Base-by-base conservation (phyloP, 1,284 basidiomycete species). In the Cryptococcus sp. region DNA sequence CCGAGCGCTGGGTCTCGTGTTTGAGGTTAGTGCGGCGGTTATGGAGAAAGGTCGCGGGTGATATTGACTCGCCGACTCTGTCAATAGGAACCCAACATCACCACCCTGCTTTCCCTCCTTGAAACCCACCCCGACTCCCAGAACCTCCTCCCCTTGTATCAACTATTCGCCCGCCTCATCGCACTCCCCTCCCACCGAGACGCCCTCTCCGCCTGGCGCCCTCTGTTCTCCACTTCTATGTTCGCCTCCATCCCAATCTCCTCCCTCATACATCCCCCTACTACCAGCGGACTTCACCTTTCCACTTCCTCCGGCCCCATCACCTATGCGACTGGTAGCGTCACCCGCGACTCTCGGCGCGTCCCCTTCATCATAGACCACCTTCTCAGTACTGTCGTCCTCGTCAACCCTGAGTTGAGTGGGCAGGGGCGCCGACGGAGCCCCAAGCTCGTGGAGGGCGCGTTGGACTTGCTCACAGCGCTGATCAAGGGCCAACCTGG, bases 371-470 rank as follows among this genome's bases (percentile, higher is more conserved):
- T 74, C 37, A 46, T 73, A 33, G 38, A 56, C 23, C 69, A 72
- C 40, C 63, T 73, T 2, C 56, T 73, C 11, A 49, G 50, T 21
- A 65, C 63, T 5, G 56, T 67, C 38, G 53, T 55, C 16, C 35
- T 33, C 4, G 46, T 60, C 42, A 37, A 63, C 40, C 20, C 51
- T 21, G 49, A 63, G 3, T 15, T 24, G 3, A 20, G 35, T 18
- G 23, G 38, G 13, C 43, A 53, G 18, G 60, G 21, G n/a, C 45
- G 54, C 8, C 46, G 46, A 36, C 55, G 49, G 4, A 62, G 53
- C 38, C 57, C 53, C 7, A 59, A 90, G 83, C 70, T 84, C 2
- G 84, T 89, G 66, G 88, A 90, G 74, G 86, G 87, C 0, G 83
- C 81, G 0, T 73, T 91, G 5, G 80, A 79, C 21, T 87, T 87